Base-by-base conservation (phyloP, 768 basidiomycete genomes). In the Termitomyces sp. region DNA sequence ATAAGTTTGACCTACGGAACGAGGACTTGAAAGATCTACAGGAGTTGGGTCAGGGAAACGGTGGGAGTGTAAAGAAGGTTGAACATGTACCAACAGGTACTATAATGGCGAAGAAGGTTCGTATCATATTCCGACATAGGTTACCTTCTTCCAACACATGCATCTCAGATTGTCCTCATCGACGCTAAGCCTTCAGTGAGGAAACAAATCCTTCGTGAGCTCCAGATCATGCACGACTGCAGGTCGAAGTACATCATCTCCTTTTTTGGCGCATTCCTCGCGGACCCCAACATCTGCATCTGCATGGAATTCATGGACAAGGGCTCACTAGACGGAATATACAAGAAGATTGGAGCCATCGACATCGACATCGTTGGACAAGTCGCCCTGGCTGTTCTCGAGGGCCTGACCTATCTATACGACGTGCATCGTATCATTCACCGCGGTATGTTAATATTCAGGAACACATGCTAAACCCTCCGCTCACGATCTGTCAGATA, bases 171-270 rank as follows among this genome's bases (percentile, higher is more conserved):
- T 69, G 93, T 97, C 29, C 85, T 95, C 59, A 96, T 97, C 71
- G 94, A 96, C 73, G 95, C 94, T 31, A 98, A 98, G 70, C 96
- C 95, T 10, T 84, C 92, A 2, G 93, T 98, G 32, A 82, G 95
- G 61, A 99, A 98, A 70, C 97, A 99, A 75, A 98, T 99, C 66
- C 79, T 98, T 37, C 88, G 97, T 51, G 97, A 99, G 69, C 78
- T 99, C 63, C 96, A 98, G 66, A 98, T 99, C 77, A 96, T 98
- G 96, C 93, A 98, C 71, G 91, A 97, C 73, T 98, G 96, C 74
- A 81, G 89, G 62, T 95, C 92, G 7, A 83, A 82, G 54, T 92
- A 94, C 71, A 99, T 99, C 69, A 90, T 99, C 65, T 95, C 92
- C 0, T 99, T 98, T 77, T 95, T 89, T 69, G 97, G 97, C 59